Evolutionary conservation across 495 filamentous ascomycete species (phyloP).

Genomic region (Penicillium cosmopolitanum): DNA sequence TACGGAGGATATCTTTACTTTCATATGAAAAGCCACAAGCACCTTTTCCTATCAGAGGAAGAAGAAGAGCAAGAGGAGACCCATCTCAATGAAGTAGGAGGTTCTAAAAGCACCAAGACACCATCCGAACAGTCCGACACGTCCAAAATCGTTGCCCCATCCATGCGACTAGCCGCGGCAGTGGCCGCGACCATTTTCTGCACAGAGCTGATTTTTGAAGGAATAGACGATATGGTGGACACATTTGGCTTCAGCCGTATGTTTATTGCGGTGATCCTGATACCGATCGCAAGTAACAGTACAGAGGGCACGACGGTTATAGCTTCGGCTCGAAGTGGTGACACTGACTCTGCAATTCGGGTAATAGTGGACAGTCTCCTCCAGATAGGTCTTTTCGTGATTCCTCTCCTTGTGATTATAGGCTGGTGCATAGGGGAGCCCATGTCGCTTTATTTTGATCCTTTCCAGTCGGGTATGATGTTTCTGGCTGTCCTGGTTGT

Average conservation of each 20-base stretch:
- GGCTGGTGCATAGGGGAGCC: conserved; percentile 36
- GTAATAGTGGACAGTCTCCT: conserved; percentile 31
- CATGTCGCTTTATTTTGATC: conserved; percentile 40
- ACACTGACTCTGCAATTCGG: conserved; percentile 32
- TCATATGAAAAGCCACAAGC: conserved; percentile 29
- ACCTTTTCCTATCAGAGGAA: conserved; percentile 35
- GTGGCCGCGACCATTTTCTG: conserved; percentile 29
- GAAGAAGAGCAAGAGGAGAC: conserved; percentile 11
- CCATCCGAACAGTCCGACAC: not conserved
- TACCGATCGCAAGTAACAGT: conserved; percentile 35
- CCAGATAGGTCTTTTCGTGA: conserved; percentile 40
- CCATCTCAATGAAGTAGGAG: not conserved
- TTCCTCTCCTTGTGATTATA: conserved; percentile 41
- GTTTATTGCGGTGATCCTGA: conserved; percentile 32
- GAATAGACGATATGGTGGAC: conserved; percentile 15
- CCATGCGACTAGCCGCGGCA: conserved; percentile 20
- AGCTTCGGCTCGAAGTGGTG: conserved; percentile 23
- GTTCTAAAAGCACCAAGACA: not conserved
- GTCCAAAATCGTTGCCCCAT: conserved; percentile 35
- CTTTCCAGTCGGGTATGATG: conserved; percentile 39
- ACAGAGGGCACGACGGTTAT: conserved; percentile 29
- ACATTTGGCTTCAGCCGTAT: conserved; percentile 18
- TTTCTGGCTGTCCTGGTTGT: conserved; percentile 38
- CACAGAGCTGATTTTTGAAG: conserved; percentile 32
- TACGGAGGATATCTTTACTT: conserved; percentile 72